These are phyloP conservation scores for Globisporangium nagaii DNA, from an alignment of 352 stramenopile genomes.

Conservation along the genomic window DNA sequence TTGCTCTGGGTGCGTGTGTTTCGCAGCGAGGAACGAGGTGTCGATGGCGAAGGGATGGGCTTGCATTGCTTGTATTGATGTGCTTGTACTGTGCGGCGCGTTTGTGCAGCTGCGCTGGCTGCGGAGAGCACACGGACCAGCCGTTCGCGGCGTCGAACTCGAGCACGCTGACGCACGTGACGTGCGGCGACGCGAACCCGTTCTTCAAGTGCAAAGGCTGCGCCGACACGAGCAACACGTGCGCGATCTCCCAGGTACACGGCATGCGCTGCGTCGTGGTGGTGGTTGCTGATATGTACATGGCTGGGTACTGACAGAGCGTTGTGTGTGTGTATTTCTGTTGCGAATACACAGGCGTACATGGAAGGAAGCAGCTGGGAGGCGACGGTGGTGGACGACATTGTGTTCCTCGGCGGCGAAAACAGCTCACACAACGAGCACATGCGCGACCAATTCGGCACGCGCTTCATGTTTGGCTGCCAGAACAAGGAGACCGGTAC, in stretches of 20 bases:
- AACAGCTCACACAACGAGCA: constrained; percentile 34
- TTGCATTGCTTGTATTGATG: background rate
- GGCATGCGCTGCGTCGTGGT: too few species aligned
- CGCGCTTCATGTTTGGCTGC: constrained; percentile 78
- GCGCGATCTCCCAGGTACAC: constrained; percentile 52
- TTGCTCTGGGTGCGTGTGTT: constrained; percentile 52
- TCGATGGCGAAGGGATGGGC: too few species aligned
- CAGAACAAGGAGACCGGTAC: constrained; percentile 66
- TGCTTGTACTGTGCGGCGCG: background rate
- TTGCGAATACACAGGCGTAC: constrained; percentile 53
- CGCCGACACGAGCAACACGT: constrained; percentile 27
- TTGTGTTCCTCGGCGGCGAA: constrained; percentile 71
- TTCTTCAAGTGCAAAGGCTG: constrained; percentile 67
- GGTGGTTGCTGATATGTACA: too few species aligned
- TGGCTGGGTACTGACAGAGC: background rate
- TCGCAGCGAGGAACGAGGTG: too few species aligned
- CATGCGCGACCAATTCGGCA: constrained; percentile 61
- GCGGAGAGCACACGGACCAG: constrained; percentile 70
- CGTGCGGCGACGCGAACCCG: constrained; percentile 31
- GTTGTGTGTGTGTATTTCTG: background rate
- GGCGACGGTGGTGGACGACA: constrained; percentile 71
- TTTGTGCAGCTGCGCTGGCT: constrained; percentile 40
- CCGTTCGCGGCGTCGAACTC: constrained; percentile 56
- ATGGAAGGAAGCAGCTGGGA: constrained; percentile 85
- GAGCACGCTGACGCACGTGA: constrained; percentile 65